Conservation (phyloP, 768 basidiomycete genomes). For the Arthromyces matolae region DNA sequence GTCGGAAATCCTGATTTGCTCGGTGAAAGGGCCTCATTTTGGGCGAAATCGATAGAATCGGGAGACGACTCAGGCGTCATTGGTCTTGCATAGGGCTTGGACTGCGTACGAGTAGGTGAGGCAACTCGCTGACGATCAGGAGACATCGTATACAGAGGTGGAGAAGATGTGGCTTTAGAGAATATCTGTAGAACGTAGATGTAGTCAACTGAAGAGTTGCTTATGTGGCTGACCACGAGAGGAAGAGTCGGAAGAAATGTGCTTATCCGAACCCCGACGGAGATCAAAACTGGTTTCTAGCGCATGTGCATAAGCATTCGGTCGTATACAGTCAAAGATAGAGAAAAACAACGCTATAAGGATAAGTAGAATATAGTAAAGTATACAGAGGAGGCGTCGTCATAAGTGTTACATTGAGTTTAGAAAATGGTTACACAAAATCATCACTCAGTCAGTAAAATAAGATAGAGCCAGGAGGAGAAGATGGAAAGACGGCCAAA, state of each 20-base stretch:
- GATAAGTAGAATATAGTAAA: conserved; percentile 15
- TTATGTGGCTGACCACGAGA: not conserved
- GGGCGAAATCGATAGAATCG: conserved; percentile 8
- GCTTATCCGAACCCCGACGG: too few relatives aligned
- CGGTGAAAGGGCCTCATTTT: conserved; percentile 7
- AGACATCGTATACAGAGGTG: conserved; percentile 23
- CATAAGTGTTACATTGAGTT: too few relatives aligned
- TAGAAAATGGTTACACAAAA: conserved; percentile 10
- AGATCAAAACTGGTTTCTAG: too few relatives aligned
- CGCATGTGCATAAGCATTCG: too few relatives aligned
- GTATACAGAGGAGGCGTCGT: conserved; percentile 14
- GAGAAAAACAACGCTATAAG: conserved; percentile 14
- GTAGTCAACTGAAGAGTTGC: not conserved
- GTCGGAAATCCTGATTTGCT: conserved; percentile 54
- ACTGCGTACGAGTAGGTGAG: conserved; percentile 20
- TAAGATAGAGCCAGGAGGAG: conserved; percentile 1
- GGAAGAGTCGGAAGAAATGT: not conserved
- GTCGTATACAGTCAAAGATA: too few relatives aligned
- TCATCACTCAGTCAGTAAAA: conserved; percentile 3
- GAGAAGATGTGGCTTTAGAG: not conserved
- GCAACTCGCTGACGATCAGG: conserved; percentile 28
- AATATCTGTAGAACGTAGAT: not conserved
- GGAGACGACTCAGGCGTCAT: conserved; percentile 15
- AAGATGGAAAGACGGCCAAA: not conserved
- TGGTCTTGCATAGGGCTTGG: conserved; percentile 34